Evolutionary conservation across 768 basidiomycete genomes (phyloP).

Genomic region (Mrakia blollopis): DNA sequence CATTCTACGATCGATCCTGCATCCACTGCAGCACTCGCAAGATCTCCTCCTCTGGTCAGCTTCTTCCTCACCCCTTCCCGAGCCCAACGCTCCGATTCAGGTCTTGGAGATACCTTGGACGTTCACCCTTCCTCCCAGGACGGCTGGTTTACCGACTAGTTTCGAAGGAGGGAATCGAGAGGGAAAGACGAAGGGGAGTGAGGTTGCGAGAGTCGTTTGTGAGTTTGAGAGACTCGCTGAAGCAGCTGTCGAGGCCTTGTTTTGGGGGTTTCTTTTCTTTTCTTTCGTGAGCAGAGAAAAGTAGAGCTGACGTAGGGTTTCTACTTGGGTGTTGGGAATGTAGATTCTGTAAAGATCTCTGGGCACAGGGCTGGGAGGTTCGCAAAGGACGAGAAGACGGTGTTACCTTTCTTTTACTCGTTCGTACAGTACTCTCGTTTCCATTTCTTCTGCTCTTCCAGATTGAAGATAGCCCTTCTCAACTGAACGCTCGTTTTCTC

Average conservation of each 20-base stretch:
- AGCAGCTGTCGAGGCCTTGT: too few species aligned
- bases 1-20: neutral
- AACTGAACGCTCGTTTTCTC: too few species aligned
- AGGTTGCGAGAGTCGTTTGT: neutral
- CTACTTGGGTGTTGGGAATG: neutral
- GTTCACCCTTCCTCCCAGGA: neutral
- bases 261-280: too few species aligned
- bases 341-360: neutral
- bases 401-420: neutral
- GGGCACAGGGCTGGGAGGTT: neutral
- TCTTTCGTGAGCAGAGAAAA: too few species aligned
- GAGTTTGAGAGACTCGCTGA: neutral
- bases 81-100: neutral
- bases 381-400: neutral
- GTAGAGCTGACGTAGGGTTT: too few species aligned
- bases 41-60: neutral
- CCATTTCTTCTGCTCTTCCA: neutral
- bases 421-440: neutral
- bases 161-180: neutral
- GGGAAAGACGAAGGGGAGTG: neutral
- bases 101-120: neutral
- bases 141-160: neutral
- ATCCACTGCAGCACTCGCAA: neutral
- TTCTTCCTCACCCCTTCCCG: neutral
- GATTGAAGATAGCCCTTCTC: too few species aligned